Evolutionary conservation across 768 basidiomycete genomes (phyloP).

Genomic region (Phylloporus sp.): DNA sequence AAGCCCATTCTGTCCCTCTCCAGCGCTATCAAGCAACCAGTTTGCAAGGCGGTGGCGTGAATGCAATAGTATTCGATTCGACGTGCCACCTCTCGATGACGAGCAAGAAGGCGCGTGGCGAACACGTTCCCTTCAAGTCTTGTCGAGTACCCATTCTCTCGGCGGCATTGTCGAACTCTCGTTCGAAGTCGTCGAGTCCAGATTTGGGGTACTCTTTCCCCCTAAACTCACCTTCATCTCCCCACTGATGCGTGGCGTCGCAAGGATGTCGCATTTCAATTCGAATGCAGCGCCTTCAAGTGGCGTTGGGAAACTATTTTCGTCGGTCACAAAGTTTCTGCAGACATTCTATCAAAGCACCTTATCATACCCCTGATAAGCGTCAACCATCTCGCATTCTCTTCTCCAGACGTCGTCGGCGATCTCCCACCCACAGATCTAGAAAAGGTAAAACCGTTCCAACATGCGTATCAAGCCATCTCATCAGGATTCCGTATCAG

Average conservation of each 20-base stretch:
- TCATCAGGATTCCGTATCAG: conserved; percentile 34
- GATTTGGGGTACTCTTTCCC: conserved; percentile 46
- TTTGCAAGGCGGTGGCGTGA: conserved; percentile 67
- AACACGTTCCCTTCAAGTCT: conserved; percentile 45
- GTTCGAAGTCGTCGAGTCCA: conserved; percentile 57
- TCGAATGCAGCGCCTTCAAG: conserved; percentile 57
- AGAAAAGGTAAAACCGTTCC: conserved; percentile 48
- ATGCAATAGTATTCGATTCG: conserved; percentile 43
- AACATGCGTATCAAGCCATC: neutral
- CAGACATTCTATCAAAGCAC: conserved; percentile 73
- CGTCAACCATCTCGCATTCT: conserved; percentile 61
- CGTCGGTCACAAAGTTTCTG: conserved; percentile 57
- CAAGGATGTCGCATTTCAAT: conserved; percentile 63
- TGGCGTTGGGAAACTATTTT: conserved; percentile 78
- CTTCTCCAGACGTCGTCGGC: conserved; percentile 51
- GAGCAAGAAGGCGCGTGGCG: conserved; percentile 63
- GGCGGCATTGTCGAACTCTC: conserved; percentile 51
- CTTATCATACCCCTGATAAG: conserved; percentile 74
- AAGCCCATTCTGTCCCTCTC: conserved; percentile 12
- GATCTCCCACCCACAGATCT: conserved; percentile 54
- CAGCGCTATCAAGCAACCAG: conserved; percentile 53
- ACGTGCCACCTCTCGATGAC: conserved; percentile 25
- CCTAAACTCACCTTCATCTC: conserved; percentile 1
- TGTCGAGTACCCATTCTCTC: conserved; percentile 58
- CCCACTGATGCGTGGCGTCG: conserved; percentile 12